Base-by-base conservation (phyloP, 768 basidiomycete species). In the Lactarius pseudohatsudake region DNA sequence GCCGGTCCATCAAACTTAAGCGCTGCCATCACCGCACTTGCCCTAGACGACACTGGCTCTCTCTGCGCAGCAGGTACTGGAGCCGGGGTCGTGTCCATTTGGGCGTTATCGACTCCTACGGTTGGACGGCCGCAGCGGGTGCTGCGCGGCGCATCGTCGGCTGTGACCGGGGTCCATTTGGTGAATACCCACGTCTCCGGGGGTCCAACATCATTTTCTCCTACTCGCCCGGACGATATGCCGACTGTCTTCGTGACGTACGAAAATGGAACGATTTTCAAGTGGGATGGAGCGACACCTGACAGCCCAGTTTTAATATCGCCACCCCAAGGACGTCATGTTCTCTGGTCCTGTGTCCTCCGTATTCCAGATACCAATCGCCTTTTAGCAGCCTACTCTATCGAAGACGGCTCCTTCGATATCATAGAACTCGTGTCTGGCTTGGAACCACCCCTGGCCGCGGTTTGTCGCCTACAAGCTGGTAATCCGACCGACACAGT, bases 41-140 rank as follows among this genome's bases (percentile, higher is more conserved):
- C 87, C 1, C 77, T 94, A 20, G 86, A 90, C 67, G 81, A 83
- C 32, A 74, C 72, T 3, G 91, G 90, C 4, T 74, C 79, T 26
- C 82, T 83, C 70, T 86, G 87, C 66, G 91, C 91, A 2, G 85
- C 88, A 18, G 92, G 92, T 7, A 92, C 90, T 13, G 81, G 82
- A 16, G 79, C 81, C 1, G 93, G 94, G 1, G 73, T 81, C 3
- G 81, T 94, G 60, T 82, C 82, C 45, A 76, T 88, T 16, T 94
- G 86, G 86, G 76, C 76, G 22, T 75, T 91, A 59, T 77, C 77
- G 7, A 78, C 59, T 79, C 76, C 53, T 71, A 73, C 32, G 72
- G 79, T 50, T 76, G 73, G 38, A 71, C 77, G 22, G 74, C 80
- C 82, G 8, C 78, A 81, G 53, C 75, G 87, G 50, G 72, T 65